Conservation (phyloP, 1,284 basidiomycete species). For the Pseudozyma sp. region DNA sequence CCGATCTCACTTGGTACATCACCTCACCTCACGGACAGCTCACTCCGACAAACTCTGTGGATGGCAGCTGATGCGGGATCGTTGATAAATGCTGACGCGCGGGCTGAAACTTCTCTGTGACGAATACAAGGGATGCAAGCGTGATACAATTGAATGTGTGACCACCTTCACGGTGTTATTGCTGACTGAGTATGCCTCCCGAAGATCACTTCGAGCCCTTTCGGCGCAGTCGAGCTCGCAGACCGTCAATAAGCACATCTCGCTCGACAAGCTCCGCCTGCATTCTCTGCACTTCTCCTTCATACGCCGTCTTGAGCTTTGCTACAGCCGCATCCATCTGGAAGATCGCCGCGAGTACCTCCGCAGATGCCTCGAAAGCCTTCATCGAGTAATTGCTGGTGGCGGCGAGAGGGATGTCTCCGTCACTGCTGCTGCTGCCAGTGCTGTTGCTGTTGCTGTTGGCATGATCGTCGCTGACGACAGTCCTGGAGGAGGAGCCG, state of each 20-base stretch:
- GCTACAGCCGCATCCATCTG: slow-evolving; percentile 8
- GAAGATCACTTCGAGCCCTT: slow-evolving; percentile 1
- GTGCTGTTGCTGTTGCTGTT: background rate
- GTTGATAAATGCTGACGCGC: no score
- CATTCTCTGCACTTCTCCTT: slow-evolving; percentile 8
- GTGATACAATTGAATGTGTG: no score
- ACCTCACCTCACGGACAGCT: background rate
- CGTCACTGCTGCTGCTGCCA: slow-evolving; percentile 14
- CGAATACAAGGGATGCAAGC: no score
- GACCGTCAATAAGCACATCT: slow-evolving; percentile 14
- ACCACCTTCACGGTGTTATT: no score
- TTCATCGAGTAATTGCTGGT: background rate
- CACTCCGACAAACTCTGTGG: background rate
- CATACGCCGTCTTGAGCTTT: slow-evolving; percentile 14
- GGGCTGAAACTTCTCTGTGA: no score
- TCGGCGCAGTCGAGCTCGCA: slow-evolving; percentile 12
- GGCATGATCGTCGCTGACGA: background rate
- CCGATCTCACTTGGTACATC: background rate
- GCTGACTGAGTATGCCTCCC: no score
- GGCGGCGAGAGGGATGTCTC: slow-evolving; percentile 13
- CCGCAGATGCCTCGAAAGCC: background rate
- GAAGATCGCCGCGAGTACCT: background rate
- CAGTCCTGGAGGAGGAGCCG: background rate
- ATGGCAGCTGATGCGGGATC: background rate
- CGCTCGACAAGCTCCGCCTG: slow-evolving; percentile 14